Base-by-base conservation (phyloP, 2,329 filamentous ascomycete species). In the Cyphellophora attinorum region DNA sequence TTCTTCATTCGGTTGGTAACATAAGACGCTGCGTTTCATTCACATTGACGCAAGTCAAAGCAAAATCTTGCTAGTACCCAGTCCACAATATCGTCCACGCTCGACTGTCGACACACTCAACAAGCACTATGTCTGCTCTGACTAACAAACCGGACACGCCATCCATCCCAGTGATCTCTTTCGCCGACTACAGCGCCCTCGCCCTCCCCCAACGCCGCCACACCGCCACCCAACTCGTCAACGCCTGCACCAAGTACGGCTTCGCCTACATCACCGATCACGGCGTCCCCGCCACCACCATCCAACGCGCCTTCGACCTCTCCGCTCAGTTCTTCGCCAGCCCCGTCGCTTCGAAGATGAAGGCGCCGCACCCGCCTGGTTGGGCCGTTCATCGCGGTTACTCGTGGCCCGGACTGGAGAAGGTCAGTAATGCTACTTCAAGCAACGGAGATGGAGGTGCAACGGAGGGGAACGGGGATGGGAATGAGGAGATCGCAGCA, bases 371-470 rank as follows among this genome's bases (percentile, higher is more conserved):
- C 50, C 66, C 67, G 3, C 53, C 59, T 6, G 68, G 67, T 6
- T 64, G 62, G 39, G 56, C 53, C 6, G 58, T 70, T 2, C 67
- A 74, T 47, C 60, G 70, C 31, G 70, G 70, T n/a, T 74, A 74
- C 45, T 72, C 67, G 2, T 68, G 66, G 59, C 67, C 67, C 0
- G 69, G 69, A 0, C 44, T 69, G 32, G 70, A 74, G 50, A 72
- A 72, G 44, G 67, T 70, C 4, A 66, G 65, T 8, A 64, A 67
- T 43, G 58, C 59, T 5, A 60, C 64, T 11, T 50, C 49, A 15
- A 54, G 51, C 25, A 60, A 59, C 2, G 56, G 46, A 18, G 52
- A 60, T 5, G n/a, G n/a, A n/a, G n/a, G n/a, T n/a, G n/a, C n/a
- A n/a, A n/a, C n/a, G n/a, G n/a, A n/a, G n/a, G n/a, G n/a, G n/a